A percentile compares a stretch with the other conserved stretches of the same genome.
Evolutionary conservation across 2,329 filamentous ascomycete genomes (phyloP).

Genomic region (Hypoxylon sp.): DNA sequence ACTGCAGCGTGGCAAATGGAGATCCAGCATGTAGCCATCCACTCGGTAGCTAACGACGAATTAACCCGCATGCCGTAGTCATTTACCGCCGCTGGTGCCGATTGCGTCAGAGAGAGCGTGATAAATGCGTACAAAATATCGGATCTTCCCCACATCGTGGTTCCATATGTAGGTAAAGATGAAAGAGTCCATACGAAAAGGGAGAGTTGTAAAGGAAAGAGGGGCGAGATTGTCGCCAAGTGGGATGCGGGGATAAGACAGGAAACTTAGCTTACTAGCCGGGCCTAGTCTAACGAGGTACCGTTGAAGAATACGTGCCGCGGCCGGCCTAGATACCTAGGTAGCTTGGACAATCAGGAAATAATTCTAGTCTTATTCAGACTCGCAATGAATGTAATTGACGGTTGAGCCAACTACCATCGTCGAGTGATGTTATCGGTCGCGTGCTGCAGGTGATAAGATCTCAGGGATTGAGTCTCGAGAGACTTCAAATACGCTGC

Average conservation of each 20-base stretch:
- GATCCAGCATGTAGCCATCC: slow-evolving; percentile 44
- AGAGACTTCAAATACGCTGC: slow-evolving; percentile 1
- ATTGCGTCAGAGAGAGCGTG: slow-evolving; percentile 32
- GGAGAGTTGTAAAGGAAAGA: slow-evolving; percentile 11
- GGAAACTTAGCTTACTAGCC: slow-evolving; percentile 27
- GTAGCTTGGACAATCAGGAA: slow-evolving; percentile 10
- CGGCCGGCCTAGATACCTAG: neutral
- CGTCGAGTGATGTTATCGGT: slow-evolving; percentile 7
- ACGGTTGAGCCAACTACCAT: neutral
- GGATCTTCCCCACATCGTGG: slow-evolving; percentile 42
- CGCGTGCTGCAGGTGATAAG: slow-evolving; percentile 2
- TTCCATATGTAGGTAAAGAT: slow-evolving; percentile 25
- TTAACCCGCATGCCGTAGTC: slow-evolving; percentile 44
- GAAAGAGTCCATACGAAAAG: slow-evolving; percentile 15
- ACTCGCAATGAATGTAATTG: slow-evolving; percentile 9
- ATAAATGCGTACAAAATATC: slow-evolving; percentile 31
- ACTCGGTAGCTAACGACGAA: slow-evolving; percentile 35
- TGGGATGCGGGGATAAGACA: slow-evolving; percentile 30
- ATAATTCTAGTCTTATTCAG: slow-evolving; percentile 16
- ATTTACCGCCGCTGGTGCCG: slow-evolving; percentile 53
- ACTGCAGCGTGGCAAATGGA: slow-evolving; percentile 46
- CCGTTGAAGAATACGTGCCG: slow-evolving; percentile 9
- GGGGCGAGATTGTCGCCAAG: slow-evolving; percentile 31
- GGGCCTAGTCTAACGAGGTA: slow-evolving; percentile 1
- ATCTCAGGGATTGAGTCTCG: neutral